Base-by-base conservation (phyloP, 257 asterid genomes). In the Prunella vulgaris region DNA sequence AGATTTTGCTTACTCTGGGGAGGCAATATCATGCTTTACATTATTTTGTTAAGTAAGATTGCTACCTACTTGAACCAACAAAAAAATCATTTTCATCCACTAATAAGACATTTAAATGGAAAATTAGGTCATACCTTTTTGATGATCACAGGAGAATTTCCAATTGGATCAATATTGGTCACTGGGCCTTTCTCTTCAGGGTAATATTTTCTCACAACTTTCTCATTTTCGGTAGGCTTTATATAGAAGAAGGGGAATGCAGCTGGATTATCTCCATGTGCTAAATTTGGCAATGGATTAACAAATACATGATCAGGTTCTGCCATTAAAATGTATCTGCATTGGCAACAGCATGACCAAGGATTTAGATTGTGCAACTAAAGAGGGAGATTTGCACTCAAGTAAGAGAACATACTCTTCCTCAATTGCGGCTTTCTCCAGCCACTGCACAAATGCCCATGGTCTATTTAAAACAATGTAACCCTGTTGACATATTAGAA, bases 401-500 rank as follows among this genome's bases (percentile, higher is more conserved):
- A 78, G 79, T 60, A 74, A 5, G 30, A 78, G 77, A 79, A 80
- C 96, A 70, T 84, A 94, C 97, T 94, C 97, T 82, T 94, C 99
- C 68, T 86, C 95, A 58, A 94, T 89, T 20, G 66, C 77, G 79
- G 96, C 95, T 78, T 89, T 94, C 79, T 94, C 97, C 77, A 94
- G 86, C 99, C 99, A 94, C 78, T 94, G 99, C 68, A 94, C 99
- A 69, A 94, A 90, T 21, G 97, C 97, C 99, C 99, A 94, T 3
- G 97, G 97, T 81, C 99, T 80, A 76, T 94, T 94, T 60, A 94
- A 82, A 37, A 94, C 99, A 74, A 94, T 78, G 76, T 88, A 94
- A 69, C 99, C 99, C 97, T 90, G 92, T 68, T 44, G 74, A 69
- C 76, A 64, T 62, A 72, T 46, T 66, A 56, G 72, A 71, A 76